A percentile compares a stretch with the other conserved stretches of the same genome.
These are phyloP conservation scores for Komagataella pseudopastoris DNA, from an alignment of 805 yeast genomes.

Conservation along the genomic window DNA sequence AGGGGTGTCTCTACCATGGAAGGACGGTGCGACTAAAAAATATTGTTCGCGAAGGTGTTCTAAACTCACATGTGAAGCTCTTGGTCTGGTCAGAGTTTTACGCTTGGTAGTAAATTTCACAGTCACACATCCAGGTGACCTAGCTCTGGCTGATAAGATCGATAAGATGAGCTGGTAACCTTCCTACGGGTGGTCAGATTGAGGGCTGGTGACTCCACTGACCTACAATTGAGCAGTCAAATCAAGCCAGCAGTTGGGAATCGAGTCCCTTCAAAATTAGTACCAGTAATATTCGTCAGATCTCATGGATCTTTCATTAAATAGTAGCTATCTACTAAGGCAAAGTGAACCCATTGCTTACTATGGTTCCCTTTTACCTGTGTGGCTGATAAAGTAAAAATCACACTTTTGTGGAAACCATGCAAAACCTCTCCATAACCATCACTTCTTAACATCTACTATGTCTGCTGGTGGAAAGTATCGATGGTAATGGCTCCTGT, in stretches of 20 bases:
- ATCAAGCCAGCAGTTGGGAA: no score
- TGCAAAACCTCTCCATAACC: not conserved
- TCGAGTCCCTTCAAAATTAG: no score
- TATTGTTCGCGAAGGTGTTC: not conserved
- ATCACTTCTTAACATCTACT: not conserved
- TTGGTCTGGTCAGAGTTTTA: not conserved
- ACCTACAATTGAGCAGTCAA: no score
- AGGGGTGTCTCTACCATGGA: not conserved
- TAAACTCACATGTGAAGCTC: not conserved
- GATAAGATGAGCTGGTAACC: not conserved
- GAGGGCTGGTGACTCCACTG: no score
- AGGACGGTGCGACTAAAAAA: not conserved
- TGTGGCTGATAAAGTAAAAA: no score
- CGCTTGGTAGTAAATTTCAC: not conserved
- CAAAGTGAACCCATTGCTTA: not conserved
- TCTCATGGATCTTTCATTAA: not conserved
- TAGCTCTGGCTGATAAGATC: not conserved
- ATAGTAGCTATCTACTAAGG: not conserved
- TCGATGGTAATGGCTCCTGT: constrained; percentile 24
- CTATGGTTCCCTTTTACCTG: not conserved
- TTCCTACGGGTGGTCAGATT: not conserved
- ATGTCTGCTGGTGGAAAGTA: constrained; percentile 25
- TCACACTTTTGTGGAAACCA: no score
- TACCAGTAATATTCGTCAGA: no score
- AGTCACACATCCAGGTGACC: not conserved